Evolutionary conservation across 495 filamentous ascomycete genomes (phyloP).

Genomic region (Schizothecium vesticola): DNA sequence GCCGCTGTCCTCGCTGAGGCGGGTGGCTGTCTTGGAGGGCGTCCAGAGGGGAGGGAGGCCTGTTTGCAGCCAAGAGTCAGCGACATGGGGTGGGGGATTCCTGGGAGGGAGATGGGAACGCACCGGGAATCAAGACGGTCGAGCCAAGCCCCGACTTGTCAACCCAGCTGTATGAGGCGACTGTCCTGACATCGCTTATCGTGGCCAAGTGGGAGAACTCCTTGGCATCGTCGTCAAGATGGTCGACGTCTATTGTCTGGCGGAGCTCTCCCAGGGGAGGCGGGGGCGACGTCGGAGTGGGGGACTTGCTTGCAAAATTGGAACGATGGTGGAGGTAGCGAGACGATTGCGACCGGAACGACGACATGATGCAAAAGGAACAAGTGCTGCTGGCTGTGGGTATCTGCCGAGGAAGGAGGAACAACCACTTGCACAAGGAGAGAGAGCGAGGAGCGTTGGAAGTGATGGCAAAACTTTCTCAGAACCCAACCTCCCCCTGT

Average conservation of each 20-base stretch:
- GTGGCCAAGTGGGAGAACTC: background rate
- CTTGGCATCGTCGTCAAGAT: background rate
- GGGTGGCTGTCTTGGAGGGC: slow-evolving; percentile 34
- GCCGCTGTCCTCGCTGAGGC: slow-evolving; percentile 48
- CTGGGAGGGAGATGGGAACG: background rate
- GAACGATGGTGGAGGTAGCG: background rate
- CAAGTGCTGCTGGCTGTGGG: background rate
- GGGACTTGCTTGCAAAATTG: background rate
- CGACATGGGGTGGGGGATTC: background rate
- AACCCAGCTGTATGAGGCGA: slow-evolving; percentile 25
- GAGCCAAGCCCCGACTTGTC: background rate
- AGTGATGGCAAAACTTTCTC: background rate
- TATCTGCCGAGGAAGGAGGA: background rate
- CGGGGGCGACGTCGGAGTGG: slow-evolving; percentile 4
- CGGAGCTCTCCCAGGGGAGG: slow-evolving; percentile 18
- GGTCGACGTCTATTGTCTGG: slow-evolving; percentile 17
- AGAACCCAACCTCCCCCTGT: background rate
- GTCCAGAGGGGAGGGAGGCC: slow-evolving; percentile 57
- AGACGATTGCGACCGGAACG: background rate
- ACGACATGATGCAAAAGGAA: background rate
- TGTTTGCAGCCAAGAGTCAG: slow-evolving; percentile 18
- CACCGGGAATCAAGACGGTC: slow-evolving; percentile 22
- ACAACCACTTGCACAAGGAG: background rate
- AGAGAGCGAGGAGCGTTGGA: background rate
- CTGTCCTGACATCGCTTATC: slow-evolving; percentile 1